Evolutionary conservation across 805 yeast genomes (phyloP).

Genomic region (Myxozyma neglecta): DNA sequence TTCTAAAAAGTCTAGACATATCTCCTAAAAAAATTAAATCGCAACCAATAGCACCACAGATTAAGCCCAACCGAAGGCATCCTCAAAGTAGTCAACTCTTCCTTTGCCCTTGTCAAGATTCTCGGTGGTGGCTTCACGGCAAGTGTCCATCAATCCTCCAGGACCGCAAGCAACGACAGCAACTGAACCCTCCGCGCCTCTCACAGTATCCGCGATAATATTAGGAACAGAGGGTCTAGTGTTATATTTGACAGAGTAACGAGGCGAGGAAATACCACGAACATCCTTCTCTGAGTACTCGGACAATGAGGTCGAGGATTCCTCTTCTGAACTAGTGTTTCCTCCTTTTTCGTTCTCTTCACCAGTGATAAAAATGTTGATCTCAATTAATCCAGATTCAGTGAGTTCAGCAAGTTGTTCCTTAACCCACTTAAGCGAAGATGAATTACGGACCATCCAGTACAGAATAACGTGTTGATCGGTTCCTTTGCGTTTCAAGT

Average conservation of each 20-base stretch:
- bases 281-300: too few relatives aligned
- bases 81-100: slow-evolving; percentile 24
- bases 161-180: slow-evolving; percentile 28
- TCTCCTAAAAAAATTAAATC: too few relatives aligned
- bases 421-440: slow-evolving; percentile 12
- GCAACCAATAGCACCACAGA: too few relatives aligned
- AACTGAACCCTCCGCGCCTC: slow-evolving; percentile 16
- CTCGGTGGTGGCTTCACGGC: slow-evolving; percentile 8
- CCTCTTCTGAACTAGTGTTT: too few relatives aligned
- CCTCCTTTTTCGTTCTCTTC: too few relatives aligned
- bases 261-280: too few relatives aligned
- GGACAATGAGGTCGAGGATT: too few relatives aligned
- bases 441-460: slow-evolving; percentile 13
- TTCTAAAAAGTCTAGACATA: too few relatives aligned
- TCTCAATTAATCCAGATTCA: too few relatives aligned
- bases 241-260: background rate
- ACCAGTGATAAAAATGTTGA: too few relatives aligned
- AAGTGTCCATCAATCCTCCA: slow-evolving; percentile 9
- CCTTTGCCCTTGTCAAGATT: slow-evolving; percentile 19
- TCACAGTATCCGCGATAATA: slow-evolving; percentile 4
- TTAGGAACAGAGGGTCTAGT: slow-evolving; percentile 11
- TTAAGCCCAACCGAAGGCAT: slow-evolving; percentile 17
- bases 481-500: slow-evolving; percentile 3
- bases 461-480: slow-evolving; percentile 3
- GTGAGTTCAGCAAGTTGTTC: background rate